A percentile compares a stretch with the other conserved stretches of the same genome.
Conservation (phyloP, 2,329 filamentous ascomycete species). For the Monosporascus sp. region DNA sequence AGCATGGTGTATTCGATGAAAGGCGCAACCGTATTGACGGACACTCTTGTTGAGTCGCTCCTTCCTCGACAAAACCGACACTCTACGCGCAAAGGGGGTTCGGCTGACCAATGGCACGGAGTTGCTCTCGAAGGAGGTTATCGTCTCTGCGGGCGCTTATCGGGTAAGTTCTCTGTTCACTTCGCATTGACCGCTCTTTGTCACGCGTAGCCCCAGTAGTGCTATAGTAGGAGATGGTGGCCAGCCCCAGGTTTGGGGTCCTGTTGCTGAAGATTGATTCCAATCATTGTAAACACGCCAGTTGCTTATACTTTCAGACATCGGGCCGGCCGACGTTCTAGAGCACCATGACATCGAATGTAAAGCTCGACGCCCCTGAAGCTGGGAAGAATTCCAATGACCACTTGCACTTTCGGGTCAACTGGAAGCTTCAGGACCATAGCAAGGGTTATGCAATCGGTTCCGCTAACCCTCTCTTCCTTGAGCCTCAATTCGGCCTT, state of each 20-base stretch:
- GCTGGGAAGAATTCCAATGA: constrained; percentile 17
- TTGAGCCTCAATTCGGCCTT: constrained; percentile 12
- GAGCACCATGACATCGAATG: constrained; percentile 11
- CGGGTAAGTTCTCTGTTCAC: not conserved
- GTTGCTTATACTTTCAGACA: constrained; percentile 16
- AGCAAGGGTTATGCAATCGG: constrained; percentile 18
- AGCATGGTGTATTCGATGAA: constrained; percentile 7
- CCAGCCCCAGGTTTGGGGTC: no score
- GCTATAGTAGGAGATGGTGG: no score
- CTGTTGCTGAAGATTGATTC: constrained; percentile 4
- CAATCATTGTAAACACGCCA: constrained; percentile 12
- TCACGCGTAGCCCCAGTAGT: constrained; percentile 16
- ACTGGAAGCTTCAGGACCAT: constrained; percentile 19
- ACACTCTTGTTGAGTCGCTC: constrained; percentile 14
- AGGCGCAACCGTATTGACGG: constrained; percentile 7
- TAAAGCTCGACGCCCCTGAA: constrained; percentile 10
- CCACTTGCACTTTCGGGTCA: constrained; percentile 14
- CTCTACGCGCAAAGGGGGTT: constrained; percentile 8
- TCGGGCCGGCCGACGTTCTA: constrained; percentile 11
- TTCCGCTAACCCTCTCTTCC: constrained; percentile 16
- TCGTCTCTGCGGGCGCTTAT: constrained; percentile 12
- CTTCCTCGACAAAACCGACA: constrained; percentile 6
- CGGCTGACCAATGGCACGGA: constrained; percentile 9
- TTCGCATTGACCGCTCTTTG: constrained; percentile 37
- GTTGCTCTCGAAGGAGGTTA: constrained; percentile 7